A percentile compares a stretch with the other conserved stretches of the same genome.
Conservation (phyloP, 208 protist species). For the Herpetomonas muscarum region DNA sequence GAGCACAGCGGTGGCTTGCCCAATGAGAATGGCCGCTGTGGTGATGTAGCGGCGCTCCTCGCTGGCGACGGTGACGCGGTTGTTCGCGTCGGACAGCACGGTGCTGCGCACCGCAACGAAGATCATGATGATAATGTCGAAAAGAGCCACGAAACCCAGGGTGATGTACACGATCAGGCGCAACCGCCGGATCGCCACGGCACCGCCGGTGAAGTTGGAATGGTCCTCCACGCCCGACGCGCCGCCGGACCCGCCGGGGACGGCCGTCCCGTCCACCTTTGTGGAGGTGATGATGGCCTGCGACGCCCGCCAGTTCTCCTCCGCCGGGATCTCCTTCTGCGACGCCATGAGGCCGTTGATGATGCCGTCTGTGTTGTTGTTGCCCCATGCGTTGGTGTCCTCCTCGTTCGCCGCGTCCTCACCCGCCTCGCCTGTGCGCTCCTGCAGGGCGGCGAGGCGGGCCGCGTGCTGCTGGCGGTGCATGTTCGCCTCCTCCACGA, state of each 20-base stretch:
- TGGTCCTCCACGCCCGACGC: too few relatives aligned
- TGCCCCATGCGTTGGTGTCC: not conserved
- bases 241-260: not conserved
- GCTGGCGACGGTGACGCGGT: slow-evolving; percentile 9
- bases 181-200: not conserved
- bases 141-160: not conserved
- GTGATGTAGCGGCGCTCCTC: not conserved
- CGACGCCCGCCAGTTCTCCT: slow-evolving; percentile 5
- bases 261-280: not conserved
- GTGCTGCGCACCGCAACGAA: not conserved
- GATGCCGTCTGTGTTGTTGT: not conserved
- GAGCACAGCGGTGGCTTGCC: not conserved
- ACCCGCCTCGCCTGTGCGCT: not conserved
- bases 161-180: slow-evolving; percentile 9
- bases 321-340: not conserved
- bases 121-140: slow-evolving; percentile 6
- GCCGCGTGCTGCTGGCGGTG: slow-evolving; percentile 4
- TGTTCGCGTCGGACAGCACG: not conserved
- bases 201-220: not conserved
- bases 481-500: slow-evolving; percentile 13
- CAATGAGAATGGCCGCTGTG: not conserved
- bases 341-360: not conserved
- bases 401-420: too few relatives aligned
- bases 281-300: not conserved
- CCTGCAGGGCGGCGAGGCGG: not conserved